These are phyloP conservation scores for Jamesozyma rosinii DNA, from an alignment of 805 yeast species.

Conservation along the genomic window DNA sequence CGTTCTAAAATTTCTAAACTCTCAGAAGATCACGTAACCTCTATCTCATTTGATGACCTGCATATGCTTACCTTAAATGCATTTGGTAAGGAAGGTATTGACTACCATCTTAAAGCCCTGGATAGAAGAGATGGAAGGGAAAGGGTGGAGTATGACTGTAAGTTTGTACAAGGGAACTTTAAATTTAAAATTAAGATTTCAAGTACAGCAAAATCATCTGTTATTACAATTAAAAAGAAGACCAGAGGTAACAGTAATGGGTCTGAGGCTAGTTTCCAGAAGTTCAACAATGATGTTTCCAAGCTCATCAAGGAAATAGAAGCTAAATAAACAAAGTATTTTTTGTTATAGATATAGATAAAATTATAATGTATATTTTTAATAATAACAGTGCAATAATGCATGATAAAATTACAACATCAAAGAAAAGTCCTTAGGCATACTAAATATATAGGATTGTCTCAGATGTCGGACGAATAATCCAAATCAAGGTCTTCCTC, in stretches of 20 bases:
- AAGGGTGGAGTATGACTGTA: slow-evolving; percentile 25
- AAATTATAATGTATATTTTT: background rate
- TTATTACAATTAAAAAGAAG: slow-evolving; percentile 19
- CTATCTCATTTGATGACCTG: slow-evolving; percentile 23
- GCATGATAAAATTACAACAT: background rate
- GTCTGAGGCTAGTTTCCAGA: slow-evolving; percentile 13
- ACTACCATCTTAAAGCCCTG: slow-evolving; percentile 16
- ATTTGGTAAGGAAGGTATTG: slow-evolving; percentile 22
- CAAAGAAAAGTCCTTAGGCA: background rate
- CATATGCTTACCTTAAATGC: slow-evolving; percentile 22
- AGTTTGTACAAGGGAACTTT: slow-evolving; percentile 21
- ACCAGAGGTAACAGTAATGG: slow-evolving; percentile 7
- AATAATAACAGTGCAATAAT: background rate
- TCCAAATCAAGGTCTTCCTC: background rate
- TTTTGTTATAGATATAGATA: background rate
- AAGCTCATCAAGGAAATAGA: slow-evolving; percentile 10
- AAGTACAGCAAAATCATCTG: slow-evolving; percentile 7
- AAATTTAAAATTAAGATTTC: slow-evolving; percentile 22
- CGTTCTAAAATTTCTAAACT: slow-evolving; percentile 6
- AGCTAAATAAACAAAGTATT: background rate
- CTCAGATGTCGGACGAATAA: background rate
- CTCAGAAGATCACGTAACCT: slow-evolving; percentile 16
- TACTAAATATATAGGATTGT: too few relatives aligned
- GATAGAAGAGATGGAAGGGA: slow-evolving; percentile 14
- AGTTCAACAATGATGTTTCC: slow-evolving; percentile 19